Evolutionary conservation across 257 asterid genomes (phyloP).

Genomic region (Nyctanthes arbortristis): DNA sequence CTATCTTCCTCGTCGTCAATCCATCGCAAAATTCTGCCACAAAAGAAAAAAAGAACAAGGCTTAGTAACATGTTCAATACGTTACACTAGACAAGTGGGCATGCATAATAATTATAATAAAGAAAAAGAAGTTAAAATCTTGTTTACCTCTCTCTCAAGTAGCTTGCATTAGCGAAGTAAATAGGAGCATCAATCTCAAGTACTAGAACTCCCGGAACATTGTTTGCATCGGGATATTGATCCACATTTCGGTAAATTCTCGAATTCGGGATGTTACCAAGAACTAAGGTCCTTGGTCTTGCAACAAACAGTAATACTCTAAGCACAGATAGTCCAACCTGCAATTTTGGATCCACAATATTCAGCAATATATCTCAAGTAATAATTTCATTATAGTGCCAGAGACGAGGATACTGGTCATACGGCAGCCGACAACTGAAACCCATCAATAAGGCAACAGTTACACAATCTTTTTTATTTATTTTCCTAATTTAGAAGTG

Average conservation of each 20-base stretch:
- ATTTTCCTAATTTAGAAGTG: too few relatives aligned
- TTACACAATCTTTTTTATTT: too few relatives aligned
- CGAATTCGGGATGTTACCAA: slow-evolving; percentile 73
- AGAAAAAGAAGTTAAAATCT: background rate
- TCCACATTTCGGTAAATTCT: slow-evolving; percentile 62
- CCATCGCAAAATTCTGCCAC: slow-evolving; percentile 44
- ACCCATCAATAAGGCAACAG: too few relatives aligned
- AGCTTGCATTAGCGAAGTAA: slow-evolving; percentile 81
- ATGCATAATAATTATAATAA: too few relatives aligned
- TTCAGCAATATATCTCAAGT: too few relatives aligned
- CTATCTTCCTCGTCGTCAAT: slow-evolving; percentile 47
- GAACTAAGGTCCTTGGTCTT: slow-evolving; percentile 71
- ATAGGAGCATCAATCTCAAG: slow-evolving; percentile 83
- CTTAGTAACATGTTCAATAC: too few relatives aligned
- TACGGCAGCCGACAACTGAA: too few relatives aligned
- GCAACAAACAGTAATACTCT: slow-evolving; percentile 70
- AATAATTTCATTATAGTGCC: too few relatives aligned
- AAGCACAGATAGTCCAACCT: slow-evolving; percentile 66
- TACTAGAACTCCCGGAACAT: slow-evolving; percentile 62
- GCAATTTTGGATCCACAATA: slow-evolving; percentile 9
- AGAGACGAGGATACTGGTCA: too few relatives aligned
- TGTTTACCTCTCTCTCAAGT: slow-evolving; percentile 78
- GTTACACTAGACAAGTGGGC: background rate
- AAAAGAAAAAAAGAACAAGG: background rate
- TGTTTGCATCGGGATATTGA: slow-evolving; percentile 57